A percentile compares a stretch with the other conserved stretches of the same genome.
These are phyloP conservation scores for Diplogelasinospora grovesii DNA, from an alignment of 495 filamentous ascomycete species.

Conservation along the genomic window DNA sequence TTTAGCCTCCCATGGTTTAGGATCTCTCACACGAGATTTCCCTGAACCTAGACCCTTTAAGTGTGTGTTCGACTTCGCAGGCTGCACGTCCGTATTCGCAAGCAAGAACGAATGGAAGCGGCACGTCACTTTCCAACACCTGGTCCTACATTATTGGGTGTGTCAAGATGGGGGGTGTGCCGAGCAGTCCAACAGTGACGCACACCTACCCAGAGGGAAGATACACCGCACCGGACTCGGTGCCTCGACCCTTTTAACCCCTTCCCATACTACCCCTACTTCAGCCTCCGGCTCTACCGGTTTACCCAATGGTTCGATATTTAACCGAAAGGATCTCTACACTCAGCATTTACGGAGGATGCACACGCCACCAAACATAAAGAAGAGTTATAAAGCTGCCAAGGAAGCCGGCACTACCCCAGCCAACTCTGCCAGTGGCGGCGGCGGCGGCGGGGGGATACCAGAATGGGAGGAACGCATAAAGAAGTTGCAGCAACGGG, in stretches of 20 bases:
- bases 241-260: no score
- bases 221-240: background rate
- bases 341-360: constrained; percentile 83
- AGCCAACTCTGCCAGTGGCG: no score
- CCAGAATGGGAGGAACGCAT: constrained; percentile 39
- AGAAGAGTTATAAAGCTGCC: constrained; percentile 27
- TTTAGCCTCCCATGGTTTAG: no score
- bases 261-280: no score
- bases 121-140: constrained; percentile 75
- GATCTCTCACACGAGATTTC: no score
- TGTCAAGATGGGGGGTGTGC: constrained; percentile 65
- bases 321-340: constrained; percentile 91
- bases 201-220: no score
- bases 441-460: no score
- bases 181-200: constrained; percentile 19
- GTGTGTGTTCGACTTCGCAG: constrained; percentile 74
- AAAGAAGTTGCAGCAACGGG: constrained; percentile 48
- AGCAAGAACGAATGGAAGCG: constrained; percentile 95
- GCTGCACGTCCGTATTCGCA: constrained; percentile 67
- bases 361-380: constrained; percentile 51
- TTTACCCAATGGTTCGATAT: constrained; percentile 52
- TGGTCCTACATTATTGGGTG: constrained; percentile 71
- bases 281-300: no score
- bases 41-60: constrained; percentile 68
- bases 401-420: constrained; percentile 18